Evolutionary conservation across 2,329 filamentous ascomycete species (phyloP).

Genomic region (Beauveria asiatica): DNA sequence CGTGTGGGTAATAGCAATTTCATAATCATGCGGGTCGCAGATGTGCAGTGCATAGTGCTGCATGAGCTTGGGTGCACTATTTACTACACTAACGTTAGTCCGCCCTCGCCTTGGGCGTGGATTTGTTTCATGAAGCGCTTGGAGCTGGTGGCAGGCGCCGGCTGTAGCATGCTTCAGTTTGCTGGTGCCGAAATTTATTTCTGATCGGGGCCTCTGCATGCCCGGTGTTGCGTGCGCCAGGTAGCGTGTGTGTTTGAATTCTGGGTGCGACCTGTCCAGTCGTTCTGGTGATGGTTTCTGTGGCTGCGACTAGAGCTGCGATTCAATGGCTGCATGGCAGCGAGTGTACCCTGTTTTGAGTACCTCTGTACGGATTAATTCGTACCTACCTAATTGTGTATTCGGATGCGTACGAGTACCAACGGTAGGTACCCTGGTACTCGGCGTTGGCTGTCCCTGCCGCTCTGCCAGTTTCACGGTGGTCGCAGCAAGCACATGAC

Average conservation of each 20-base stretch:
- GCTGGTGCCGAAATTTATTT: not conserved
- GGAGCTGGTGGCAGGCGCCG: not conserved
- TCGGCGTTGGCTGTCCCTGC: no score
- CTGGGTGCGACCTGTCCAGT: not conserved
- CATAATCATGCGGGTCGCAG: constrained; percentile 4
- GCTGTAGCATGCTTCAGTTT: not conserved
- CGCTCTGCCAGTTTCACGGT: no score
- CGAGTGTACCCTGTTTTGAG: no score
- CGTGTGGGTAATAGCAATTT: not conserved
- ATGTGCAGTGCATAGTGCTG: not conserved
- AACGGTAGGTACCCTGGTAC: no score
- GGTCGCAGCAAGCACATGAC: no score
- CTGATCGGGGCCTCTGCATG: not conserved
- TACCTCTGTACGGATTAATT: no score
- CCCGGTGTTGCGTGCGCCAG: not conserved
- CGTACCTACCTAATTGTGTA: no score
- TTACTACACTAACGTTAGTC: not conserved
- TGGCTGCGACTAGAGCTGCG: not conserved
- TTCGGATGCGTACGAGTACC: no score
- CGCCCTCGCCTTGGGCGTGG: not conserved
- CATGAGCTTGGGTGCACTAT: not conserved
- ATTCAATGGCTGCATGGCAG: not conserved
- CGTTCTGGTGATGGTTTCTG: not conserved
- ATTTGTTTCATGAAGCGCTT: constrained; percentile 2
- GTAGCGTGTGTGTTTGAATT: not conserved